Base-by-base conservation (phyloP, 2,329 filamentous ascomycete genomes). In the Aaosphaeria pasadenensis region DNA sequence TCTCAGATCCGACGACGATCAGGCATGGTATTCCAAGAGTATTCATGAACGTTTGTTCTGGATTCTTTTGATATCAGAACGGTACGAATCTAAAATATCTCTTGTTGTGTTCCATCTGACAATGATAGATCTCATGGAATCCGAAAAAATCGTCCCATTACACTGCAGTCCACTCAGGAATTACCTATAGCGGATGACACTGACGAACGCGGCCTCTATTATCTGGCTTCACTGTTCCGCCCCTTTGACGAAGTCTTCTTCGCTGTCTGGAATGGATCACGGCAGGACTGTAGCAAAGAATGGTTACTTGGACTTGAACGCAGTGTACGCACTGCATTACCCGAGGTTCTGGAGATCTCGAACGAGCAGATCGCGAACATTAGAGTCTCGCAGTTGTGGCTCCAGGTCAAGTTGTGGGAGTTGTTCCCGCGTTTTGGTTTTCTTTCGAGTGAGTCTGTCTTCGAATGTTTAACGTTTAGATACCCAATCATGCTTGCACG, bases 131-230 rank as follows among this genome's bases (percentile, higher is more conserved):
- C 86, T 9, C 90, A 90, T 64, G 85, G 85, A 43, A 74, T 91
- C 30, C 84, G 88, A 64, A 81, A 85, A 60, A 80, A 82, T 54
- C 82, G 85, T 40, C 87, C 87, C 11, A 71, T 90, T 42, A 86
- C 86, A 38, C 76, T 91, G 5, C 84, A 86, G 64, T 79, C 86
- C 39, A 84, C 83, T 4, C 83, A 89, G 55, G 83, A 80, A 47
- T 78, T 81, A n/a, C 85, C 86, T 4, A 9, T 36, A 9, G 9
- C 9, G 9, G n/a, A 36, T n/a, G 33, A 36, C 7, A 82, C 88
- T 70, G 47, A 84, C 82, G 63, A 77, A 77, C 54, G 75, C 71
- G 53, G 69, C 84, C 6, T 77, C 73, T 48, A 74, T 45, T 74
- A 81, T 51, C 74, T 87, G 13, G 79, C 85, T 35, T 81, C 77